A percentile compares a stretch with the other conserved stretches of the same genome.
Evolutionary conservation across 2,329 filamentous ascomycete species (phyloP).

Genomic region (Daldinia sp.): DNA sequence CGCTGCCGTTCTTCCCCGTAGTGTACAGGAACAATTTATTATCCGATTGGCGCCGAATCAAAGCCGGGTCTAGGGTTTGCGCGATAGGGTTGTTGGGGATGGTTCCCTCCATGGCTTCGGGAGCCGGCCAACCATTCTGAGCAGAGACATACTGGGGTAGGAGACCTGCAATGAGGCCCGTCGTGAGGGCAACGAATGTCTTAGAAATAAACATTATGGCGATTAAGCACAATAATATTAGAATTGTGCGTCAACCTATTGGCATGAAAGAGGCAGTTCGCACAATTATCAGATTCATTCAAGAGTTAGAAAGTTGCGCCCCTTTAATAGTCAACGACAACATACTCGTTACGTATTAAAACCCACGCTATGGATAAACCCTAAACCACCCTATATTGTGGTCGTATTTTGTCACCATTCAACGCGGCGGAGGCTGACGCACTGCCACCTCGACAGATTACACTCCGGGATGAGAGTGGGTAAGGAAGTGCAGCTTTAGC

Average conservation of each 20-base stretch:
- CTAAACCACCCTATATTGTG: background rate
- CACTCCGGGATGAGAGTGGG: background rate
- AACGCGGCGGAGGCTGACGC: background rate
- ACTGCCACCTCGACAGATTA: background rate
- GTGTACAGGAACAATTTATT: slow-evolving; percentile 39
- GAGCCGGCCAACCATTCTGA: slow-evolving; percentile 32
- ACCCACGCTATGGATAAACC: background rate
- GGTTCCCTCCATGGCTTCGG: slow-evolving; percentile 34
- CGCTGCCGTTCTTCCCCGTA: slow-evolving; percentile 36
- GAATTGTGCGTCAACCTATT: background rate
- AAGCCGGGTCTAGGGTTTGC: slow-evolving; percentile 35
- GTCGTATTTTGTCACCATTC: background rate
- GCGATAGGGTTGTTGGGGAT: slow-evolving; percentile 38
- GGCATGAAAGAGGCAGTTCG: background rate
- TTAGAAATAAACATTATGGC: background rate
- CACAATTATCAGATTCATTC: background rate
- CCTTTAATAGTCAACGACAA: background rate
- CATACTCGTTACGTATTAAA: background rate
- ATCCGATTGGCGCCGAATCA: slow-evolving; percentile 38
- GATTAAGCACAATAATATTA: background rate
- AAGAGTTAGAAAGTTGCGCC: background rate
- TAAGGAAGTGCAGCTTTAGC: background rate
- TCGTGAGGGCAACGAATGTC: background rate
- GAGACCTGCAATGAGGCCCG: background rate
- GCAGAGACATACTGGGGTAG: background rate